phyloP scores from a whole-genome alignment of 1,284 basidiomycete species.

The Caloboletus inedulis region DNA sequence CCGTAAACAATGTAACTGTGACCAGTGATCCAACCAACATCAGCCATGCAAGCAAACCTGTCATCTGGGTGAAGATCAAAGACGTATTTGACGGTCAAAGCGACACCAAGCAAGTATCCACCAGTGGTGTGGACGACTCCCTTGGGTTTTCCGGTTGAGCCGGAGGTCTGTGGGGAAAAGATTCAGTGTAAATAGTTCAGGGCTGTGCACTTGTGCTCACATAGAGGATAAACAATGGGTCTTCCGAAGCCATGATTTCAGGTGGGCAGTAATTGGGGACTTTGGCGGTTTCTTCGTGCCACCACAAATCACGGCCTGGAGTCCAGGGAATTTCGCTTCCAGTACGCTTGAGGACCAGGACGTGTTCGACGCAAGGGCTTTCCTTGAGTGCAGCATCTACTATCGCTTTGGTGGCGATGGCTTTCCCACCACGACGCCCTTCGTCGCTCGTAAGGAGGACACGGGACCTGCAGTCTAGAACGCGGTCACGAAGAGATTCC shows the following conservation, averaged over 20 bases:
- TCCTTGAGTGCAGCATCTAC: conserved; percentile 91
- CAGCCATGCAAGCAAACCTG: conserved; percentile 97
- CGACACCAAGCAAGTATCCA: conserved; percentile 90
- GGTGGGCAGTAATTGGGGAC: conserved; percentile 90
- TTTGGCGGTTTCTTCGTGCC: conserved; percentile 87
- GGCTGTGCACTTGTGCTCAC: conserved; percentile 46
- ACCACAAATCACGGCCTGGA: conserved; percentile 90
- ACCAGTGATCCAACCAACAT: conserved; percentile 99
- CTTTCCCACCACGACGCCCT: conserved; percentile 90
- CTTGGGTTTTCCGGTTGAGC: conserved; percentile 96
- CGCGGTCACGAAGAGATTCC: conserved; percentile 93
- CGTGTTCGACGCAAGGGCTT: conserved; percentile 85
- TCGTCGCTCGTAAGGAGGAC: conserved; percentile 97
- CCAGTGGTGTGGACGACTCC: conserved; percentile 94
- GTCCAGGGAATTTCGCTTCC: conserved; percentile 84
- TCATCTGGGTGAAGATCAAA: conserved; percentile 95
- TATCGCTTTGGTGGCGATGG: conserved; percentile 94
- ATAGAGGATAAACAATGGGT: conserved; percentile 97
- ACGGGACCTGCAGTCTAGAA: conserved; percentile 85
- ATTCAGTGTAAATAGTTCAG: conserved; percentile 1
- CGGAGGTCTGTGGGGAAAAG: conserved; percentile 66
- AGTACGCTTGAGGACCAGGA: conserved; percentile 87
- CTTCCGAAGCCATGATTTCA: conserved; percentile 85
- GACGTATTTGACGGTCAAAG: conserved; percentile 92
- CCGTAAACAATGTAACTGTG: conserved; percentile 99